Evolutionary conservation across 495 filamentous ascomycete species (phyloP), one percentile per base, ranked within the genome.

Genomic region (Aspergillus ostianus): DNA sequence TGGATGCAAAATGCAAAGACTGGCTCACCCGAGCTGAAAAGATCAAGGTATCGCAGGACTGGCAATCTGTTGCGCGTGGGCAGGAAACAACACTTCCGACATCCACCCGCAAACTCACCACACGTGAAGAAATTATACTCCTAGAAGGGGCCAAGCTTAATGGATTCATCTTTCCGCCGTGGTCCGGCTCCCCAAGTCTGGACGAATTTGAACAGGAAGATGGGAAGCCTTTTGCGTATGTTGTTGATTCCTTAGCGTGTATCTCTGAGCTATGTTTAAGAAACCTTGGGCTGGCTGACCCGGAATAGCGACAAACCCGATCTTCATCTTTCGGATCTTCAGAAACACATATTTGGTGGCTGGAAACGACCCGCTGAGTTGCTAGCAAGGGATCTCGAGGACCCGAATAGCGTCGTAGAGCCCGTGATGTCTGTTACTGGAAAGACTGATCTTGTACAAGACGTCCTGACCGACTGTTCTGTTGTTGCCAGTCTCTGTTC

Each of bases 401-500:
- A 60, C n/a, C 20, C 49, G 26, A 27, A 62, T n/a, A 18, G 49
- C 53, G 20, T 19, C n/a, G 45, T 47, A 47, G 13, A 51, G 13
- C 77, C 79, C 32, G 66, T 82, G 15, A 92, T 91, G 86, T 62
- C 69, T 23, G 73, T 82, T 2, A 67, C 67, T 4, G 64, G 73
- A 2, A 78, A 80, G 44, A 82, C 86, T 53, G 95, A 98, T 70
- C 80, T 99, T 13, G 91, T 96, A 6, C 94, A 99, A 74, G 94
- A 98, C 69, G 81, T 95, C 46, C 87, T 93, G 19, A 92, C 92
- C 3, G 94, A 99, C 66, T 99, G 94, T 65, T 98, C 94, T 6
- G 92, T 99, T 6, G 92, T 99, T 46, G 94, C 95, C 6, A 96
- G 93, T 73, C 82, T 99, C 12, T 97, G 92, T 67, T 92, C 93